Base-by-base conservation (phyloP, 1,284 basidiomycete species). In the Puccinia hordei region DNA sequence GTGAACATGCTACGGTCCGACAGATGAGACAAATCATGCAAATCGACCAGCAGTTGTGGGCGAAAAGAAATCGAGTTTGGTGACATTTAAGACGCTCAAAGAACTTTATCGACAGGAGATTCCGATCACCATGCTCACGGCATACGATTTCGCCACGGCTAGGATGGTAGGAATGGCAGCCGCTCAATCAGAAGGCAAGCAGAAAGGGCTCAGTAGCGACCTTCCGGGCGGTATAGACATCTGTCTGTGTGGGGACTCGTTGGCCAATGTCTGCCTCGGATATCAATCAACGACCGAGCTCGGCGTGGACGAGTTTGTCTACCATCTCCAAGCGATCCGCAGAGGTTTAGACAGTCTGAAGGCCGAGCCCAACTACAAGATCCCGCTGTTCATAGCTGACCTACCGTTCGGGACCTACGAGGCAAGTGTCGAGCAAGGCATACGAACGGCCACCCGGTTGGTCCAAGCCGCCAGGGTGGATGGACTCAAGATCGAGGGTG, bases 351-450 rank as follows among this genome's bases (percentile, higher is more conserved):
- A 63, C 41, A 75, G 73, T 65, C 55, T 75, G 24, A 57, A 30
- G 27, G 46, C 15, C 63, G 78, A 65, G 35, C 17, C 27, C 27
- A 15, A 57, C 53, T 63, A 41, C 33, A 90, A 90, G 41, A 88
- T 91, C 63, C 92, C 95, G 0, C 88, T 98, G 83, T 89, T 98
- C 75, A 89, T 98, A 83, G 95, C 91, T 44, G 96, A 99, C 87
- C 91, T 99, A 90, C 96, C 97, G 0, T 98, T 98, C 84, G 97
- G 97, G 12, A 90, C 92, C 4, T 96, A 92, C 84, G 90, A 92
- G 81, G 46, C 49, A 27, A 90, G 90, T 4, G 82, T 89, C 2
- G 88, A 90, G 38, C 89, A 91, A 12, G 91, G 93, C 17, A 88
- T 94, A 15, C 86, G 87, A 55, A 91, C 17, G 73, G 94, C 93